These are phyloP conservation scores for Pseudogymnoascus sp. DNA, from an alignment of 2,329 filamentous ascomycete genomes.

Conservation along the genomic window DNA sequence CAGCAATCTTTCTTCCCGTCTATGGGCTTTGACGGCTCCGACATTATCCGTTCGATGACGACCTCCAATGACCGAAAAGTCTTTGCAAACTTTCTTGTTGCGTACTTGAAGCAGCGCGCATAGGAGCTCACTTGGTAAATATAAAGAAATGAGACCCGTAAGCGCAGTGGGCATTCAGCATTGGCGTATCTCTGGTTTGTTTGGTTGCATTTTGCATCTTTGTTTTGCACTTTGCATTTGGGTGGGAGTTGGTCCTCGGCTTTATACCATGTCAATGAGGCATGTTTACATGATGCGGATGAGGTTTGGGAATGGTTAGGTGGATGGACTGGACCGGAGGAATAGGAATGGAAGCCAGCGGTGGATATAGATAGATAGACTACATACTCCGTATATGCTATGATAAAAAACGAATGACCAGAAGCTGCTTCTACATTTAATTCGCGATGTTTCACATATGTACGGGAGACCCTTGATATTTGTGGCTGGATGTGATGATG, in stretches of 20 bases:
- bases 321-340: not conserved
- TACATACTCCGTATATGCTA: constrained; percentile 6
- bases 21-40: constrained; percentile 55
- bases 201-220: constrained; percentile 6
- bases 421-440: not conserved
- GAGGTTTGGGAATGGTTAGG: not conserved
- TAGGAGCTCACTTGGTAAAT: constrained; percentile 10
- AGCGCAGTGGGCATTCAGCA: constrained; percentile 8
- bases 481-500: constrained; percentile 2
- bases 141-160: not conserved
- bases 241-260: constrained; percentile 4
- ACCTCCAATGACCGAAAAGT: constrained; percentile 52
- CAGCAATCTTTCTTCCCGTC: constrained; percentile 55
- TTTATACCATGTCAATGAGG: constrained; percentile 9
- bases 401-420: not conserved
- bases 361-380: constrained; percentile 1
- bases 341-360: not conserved
- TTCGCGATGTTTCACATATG: not conserved
- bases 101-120: constrained; percentile 40
- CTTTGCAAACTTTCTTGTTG: constrained; percentile 57
- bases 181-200: constrained; percentile 8
- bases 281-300: constrained; percentile 8
- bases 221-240: constrained; percentile 7
- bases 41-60: constrained; percentile 52
- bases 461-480: not conserved